Evolutionary conservation across 257 asterid species (phyloP).

Genomic region (Solanum medicagineum): DNA sequence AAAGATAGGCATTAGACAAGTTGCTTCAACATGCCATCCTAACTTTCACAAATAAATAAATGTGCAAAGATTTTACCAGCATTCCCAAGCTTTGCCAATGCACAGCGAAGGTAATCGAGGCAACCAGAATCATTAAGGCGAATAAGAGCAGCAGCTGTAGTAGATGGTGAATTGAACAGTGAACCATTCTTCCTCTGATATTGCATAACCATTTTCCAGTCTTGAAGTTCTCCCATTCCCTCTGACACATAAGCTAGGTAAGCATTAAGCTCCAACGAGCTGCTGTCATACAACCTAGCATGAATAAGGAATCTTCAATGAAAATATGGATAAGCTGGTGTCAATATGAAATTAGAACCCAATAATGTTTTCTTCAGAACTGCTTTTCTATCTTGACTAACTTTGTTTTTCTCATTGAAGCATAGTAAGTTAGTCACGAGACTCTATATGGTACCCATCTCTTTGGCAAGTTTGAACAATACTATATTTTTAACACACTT

Average conservation of each 20-base stretch:
- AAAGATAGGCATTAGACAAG: not conserved
- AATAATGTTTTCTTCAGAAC: not conserved
- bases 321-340: not conserved
- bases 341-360: not conserved
- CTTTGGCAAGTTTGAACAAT: not conserved
- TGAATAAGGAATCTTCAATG: not conserved
- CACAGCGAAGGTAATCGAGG: slow-evolving; percentile 46
- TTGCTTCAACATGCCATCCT: not conserved
- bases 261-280: slow-evolving; percentile 29
- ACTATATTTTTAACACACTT: not conserved
- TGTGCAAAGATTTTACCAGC: slow-evolving; percentile 32
- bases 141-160: slow-evolving; percentile 74
- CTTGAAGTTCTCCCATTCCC: slow-evolving; percentile 45
- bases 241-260: slow-evolving; percentile 63
- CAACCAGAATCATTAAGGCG: slow-evolving; percentile 38
- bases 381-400: not conserved
- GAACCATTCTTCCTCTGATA: slow-evolving; percentile 78
- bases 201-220: slow-evolving; percentile 55
- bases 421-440: not conserved
- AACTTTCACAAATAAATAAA: not conserved
- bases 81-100: slow-evolving; percentile 44
- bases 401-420: not conserved
- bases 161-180: slow-evolving; percentile 77
- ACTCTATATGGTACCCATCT: not conserved
- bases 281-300: slow-evolving; percentile 29